Evolutionary conservation across 1,284 basidiomycete genomes (phyloP).

Genomic region (Sphagnurus paluster): DNA sequence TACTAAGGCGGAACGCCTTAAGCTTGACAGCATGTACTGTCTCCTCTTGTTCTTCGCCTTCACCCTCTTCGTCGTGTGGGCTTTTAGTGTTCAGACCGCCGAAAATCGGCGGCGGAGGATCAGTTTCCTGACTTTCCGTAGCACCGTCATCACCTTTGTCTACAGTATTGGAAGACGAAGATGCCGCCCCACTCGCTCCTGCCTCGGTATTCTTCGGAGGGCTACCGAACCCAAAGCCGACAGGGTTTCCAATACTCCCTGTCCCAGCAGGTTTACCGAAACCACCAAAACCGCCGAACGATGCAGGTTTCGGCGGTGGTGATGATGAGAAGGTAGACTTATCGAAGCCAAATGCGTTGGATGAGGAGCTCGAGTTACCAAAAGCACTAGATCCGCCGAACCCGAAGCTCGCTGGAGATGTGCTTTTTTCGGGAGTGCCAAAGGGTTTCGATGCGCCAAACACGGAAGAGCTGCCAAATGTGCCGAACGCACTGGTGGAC

Average conservation of each 20-base stretch:
- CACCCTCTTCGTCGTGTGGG: constrained; percentile 67
- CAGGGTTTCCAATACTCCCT: constrained; percentile 59
- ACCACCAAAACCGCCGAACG: constrained; percentile 31
- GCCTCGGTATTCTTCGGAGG: constrained; percentile 32
- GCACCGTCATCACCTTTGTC: constrained; percentile 15
- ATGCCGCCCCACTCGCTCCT: constrained; percentile 20
- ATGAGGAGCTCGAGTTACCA: constrained; percentile 6
- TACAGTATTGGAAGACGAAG: constrained; percentile 11
- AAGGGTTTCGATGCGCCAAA: constrained; percentile 1
- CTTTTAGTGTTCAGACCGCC: constrained; percentile 38
- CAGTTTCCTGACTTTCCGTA: constrained; percentile 14
- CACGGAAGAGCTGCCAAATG: constrained; percentile 5
- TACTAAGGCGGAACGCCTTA: constrained; percentile 65
- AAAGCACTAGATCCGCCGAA: constrained; percentile 5
- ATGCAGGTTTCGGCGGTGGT: constrained; percentile 19
- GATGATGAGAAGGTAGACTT: constrained; percentile 6
- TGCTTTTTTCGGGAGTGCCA: not conserved
- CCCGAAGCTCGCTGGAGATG: constrained; percentile 3
- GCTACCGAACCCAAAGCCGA: constrained; percentile 57
- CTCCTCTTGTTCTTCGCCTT: constrained; percentile 82
- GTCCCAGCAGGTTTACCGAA: constrained; percentile 27
- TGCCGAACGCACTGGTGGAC: constrained; percentile 2
- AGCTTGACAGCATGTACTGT: constrained; percentile 61
- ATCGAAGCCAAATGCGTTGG: constrained; percentile 12
- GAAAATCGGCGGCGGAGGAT: not conserved